Conservation (phyloP, 169 alveolate species). For the Babesia bigemina region DNA sequence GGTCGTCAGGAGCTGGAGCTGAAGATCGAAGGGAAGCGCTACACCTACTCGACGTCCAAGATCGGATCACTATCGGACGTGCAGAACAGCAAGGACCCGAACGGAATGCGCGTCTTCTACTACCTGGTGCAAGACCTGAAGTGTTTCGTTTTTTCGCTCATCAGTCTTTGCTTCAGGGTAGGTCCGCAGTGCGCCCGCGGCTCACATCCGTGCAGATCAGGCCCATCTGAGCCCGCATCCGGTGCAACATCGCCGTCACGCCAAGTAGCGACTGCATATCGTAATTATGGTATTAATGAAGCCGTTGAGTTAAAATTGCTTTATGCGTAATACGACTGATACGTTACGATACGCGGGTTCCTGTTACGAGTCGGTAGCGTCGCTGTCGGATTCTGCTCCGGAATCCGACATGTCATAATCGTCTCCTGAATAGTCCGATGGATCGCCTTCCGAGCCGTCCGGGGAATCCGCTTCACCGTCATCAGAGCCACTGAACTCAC, state of each 20-base stretch:
- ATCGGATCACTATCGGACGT: conserved; percentile 92
- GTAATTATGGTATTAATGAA: too few species aligned
- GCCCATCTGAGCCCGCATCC: conserved; percentile 36
- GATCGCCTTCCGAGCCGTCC: background rate
- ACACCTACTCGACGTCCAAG: conserved; percentile 87
- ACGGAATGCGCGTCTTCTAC: conserved; percentile 91
- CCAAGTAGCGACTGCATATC: too few species aligned
- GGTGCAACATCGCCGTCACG: background rate
- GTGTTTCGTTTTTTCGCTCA: conserved; percentile 90
- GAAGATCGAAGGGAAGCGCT: conserved; percentile 81
- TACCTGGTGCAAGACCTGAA: conserved; percentile 93
- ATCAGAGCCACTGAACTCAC: too few species aligned
- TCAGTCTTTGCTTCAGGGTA: conserved; percentile 91
- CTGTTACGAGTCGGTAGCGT: background rate
- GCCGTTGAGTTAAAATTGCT: too few species aligned
- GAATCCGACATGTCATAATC: conserved; percentile 4
- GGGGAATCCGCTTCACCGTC: too few species aligned
- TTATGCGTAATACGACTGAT: too few species aligned
- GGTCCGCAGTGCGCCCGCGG: background rate
- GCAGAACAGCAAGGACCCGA: conserved; percentile 90
- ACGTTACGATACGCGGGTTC: too few species aligned
- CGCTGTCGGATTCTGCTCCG: background rate
- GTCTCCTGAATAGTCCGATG: conserved; percentile 17
- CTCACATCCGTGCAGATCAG: conserved; percentile 32
- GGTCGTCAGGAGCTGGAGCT: conserved; percentile 97